Evolutionary conservation across 805 yeast species (phyloP).

Genomic region (Kluyveromyces nonfermentans): DNA sequence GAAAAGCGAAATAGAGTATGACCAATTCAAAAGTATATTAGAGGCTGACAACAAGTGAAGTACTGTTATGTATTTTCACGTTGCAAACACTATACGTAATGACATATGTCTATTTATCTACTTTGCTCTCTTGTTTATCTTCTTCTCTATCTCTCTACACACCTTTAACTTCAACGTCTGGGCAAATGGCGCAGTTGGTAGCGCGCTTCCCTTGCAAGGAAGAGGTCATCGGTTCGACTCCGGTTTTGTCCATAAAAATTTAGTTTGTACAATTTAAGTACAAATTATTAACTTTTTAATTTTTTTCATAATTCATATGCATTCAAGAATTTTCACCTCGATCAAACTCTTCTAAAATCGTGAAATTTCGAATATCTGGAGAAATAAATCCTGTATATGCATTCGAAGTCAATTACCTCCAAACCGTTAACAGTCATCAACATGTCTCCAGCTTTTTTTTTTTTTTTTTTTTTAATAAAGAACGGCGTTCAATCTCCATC

Average conservation of each 20-base stretch:
- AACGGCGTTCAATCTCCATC: background rate
- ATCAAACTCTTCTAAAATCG: no score
- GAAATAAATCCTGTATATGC: no score
- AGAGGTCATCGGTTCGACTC: conserved; percentile 74
- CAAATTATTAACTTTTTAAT: background rate
- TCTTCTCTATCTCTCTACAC: no score
- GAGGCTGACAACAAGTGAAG: background rate
- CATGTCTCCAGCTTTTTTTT: no score
- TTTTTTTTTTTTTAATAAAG: no score
- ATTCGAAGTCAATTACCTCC: no score
- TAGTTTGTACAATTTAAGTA: no score
- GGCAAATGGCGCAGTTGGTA: conserved; percentile 81
- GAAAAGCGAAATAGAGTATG: conserved; percentile 35
- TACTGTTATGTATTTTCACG: background rate
- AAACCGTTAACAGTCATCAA: no score
- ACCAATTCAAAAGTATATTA: conserved; percentile 27
- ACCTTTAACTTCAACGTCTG: conserved; percentile 16
- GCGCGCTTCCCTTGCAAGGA: conserved; percentile 75
- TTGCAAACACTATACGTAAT: background rate
- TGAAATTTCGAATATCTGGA: no score
- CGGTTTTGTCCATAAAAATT: conserved; percentile 61
- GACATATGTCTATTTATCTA: background rate
- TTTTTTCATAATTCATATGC: background rate
- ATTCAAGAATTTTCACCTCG: no score
- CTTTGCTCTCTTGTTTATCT: no score